A percentile compares a stretch with the other conserved stretches of the same genome.
phyloP scores from a whole-genome alignment of 164 flowering plant species.

The Dillenia suffruticosa region DNA sequence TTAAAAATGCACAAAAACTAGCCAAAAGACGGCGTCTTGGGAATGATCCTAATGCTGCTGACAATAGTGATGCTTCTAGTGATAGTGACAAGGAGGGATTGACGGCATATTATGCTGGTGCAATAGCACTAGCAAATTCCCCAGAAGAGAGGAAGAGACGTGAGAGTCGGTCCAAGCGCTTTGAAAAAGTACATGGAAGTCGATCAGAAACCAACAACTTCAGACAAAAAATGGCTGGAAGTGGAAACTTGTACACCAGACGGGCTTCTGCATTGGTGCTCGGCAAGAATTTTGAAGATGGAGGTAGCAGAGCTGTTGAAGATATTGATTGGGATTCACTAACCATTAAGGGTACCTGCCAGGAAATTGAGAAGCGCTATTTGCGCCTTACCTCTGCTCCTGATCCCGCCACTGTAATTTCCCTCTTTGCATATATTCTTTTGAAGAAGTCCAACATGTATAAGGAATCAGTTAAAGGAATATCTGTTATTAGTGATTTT shows the following conservation, averaged over 20 bases:
- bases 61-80: constrained; percentile 73
- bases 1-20: constrained; percentile 44
- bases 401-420: constrained; percentile 82
- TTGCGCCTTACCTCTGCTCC: constrained; percentile 99
- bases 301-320: constrained; percentile 77
- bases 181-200: constrained; percentile 64
- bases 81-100: constrained; percentile 89
- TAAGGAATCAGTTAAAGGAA: background rate
- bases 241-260: constrained; percentile 50
- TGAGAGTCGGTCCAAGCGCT: constrained; percentile 86
- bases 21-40: constrained; percentile 67
- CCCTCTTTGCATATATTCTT: background rate
- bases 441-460: no score
- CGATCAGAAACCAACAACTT: constrained; percentile 39
- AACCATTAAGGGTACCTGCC: constrained; percentile 94
- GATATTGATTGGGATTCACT: constrained; percentile 98
- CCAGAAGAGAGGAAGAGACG: constrained; percentile 90
- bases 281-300: constrained; percentile 59
- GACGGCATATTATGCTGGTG: constrained; percentile 66
- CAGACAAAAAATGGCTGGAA: constrained; percentile 43
- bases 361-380: constrained; percentile 96
- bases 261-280: constrained; percentile 62
- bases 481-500: background rate
- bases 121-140: constrained; percentile 60
- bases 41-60: constrained; percentile 38